A percentile compares a stretch with the other conserved stretches of the same genome.
Conservation (phyloP, 139 green algal species). For the Dunaliella sp. region DNA sequence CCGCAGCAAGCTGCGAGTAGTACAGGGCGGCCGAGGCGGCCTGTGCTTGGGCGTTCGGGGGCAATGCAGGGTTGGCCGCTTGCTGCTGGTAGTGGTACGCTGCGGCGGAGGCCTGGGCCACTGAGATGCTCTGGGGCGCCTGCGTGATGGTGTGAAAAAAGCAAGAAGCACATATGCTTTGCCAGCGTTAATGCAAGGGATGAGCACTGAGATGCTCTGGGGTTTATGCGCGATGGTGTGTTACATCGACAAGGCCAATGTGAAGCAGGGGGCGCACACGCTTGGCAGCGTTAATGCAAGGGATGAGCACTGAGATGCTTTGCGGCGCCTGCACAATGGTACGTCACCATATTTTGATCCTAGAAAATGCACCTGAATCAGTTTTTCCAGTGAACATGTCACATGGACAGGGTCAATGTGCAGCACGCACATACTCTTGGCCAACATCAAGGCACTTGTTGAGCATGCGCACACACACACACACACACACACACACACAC, state of each 20-base stretch:
- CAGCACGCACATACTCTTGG: neutral
- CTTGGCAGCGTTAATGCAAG: no score
- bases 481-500: neutral
- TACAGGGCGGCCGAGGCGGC: neutral
- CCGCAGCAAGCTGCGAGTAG: constrained; percentile 6
- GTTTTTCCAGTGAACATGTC: neutral
- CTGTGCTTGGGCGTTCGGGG: neutral
- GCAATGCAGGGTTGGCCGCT: neutral
- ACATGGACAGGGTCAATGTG: neutral
- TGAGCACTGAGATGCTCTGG: neutral
- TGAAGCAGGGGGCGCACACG: no score
- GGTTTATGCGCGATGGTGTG: neutral
- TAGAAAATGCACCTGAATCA: neutral
- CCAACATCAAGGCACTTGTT: neutral
- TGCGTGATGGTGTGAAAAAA: no score
- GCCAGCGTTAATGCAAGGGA: no score
- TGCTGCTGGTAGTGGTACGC: constrained; percentile 9
- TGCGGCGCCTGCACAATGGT: neutral
- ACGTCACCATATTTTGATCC: no score
- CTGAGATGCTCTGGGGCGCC: neutral
- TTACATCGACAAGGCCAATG: neutral
- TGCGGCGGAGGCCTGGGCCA: neutral
- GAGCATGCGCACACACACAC: neutral
- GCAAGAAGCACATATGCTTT: no score
- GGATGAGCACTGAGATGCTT: neutral